Base-by-base conservation (phyloP, 1,284 basidiomycete species). In the Crucibulum cyathiforme region DNA sequence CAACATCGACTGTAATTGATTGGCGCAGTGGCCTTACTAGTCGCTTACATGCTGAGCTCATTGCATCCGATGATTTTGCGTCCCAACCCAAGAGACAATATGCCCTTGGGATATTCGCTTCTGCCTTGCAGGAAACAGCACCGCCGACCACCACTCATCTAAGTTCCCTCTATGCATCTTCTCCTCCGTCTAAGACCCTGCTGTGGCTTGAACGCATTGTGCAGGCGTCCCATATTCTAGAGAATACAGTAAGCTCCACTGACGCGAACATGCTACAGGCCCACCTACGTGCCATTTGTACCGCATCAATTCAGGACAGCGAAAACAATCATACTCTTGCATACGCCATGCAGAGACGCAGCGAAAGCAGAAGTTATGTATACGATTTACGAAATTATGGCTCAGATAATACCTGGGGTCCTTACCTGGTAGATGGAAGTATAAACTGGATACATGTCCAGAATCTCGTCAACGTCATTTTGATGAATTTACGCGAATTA, bases 371-470 rank as follows among this genome's bases (percentile, higher is more conserved):
- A 36, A 80, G 79, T 59, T 85, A 77, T 64, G 84, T 88, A 1
- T 91, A 90, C 71, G 81, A 89, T 68, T 77, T 90, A 53, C 79
- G 82, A n/a, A 83, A 86, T 64, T 90, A 90, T 66, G 68, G 65
- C 39, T 63, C 62, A 39, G 72, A 76, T 38, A 86, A 79, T 58
- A 70, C 74, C 34, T 90, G 84, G 83, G 89, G 88, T 2, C 88
- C 90, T 1, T 88, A 83, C 65, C 65, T 72, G 17, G 57, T 68
- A 38, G 72, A 75, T 34, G 75, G 76, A 13, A 58, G 68, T 15
- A 80, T 85, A 56, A 82, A 90, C 65, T 91, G 89, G 89, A 73
- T 79, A 54, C 88, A 90, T 63, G 65, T 88, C 45, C 81, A 88
- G 64, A 79, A 83, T 59, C 75, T 89, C 51, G 73, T 86, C 60